phyloP scores from a whole-genome alignment of 257 asterid genomes.

The Solanum bukasovii region DNA sequence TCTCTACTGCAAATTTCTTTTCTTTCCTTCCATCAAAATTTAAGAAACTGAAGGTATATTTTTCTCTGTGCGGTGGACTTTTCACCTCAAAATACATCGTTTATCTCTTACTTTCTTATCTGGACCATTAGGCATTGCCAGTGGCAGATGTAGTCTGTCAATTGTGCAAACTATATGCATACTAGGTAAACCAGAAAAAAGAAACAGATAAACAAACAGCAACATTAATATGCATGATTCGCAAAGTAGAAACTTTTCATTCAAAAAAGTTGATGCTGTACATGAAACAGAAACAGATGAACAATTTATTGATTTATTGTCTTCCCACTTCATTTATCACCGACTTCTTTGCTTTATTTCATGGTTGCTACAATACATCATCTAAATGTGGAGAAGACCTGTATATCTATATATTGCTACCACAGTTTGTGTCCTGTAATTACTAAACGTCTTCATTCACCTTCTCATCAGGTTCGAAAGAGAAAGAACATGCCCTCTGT shows the following conservation, averaged over 20 bases:
- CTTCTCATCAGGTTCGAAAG: constrained; percentile 32
- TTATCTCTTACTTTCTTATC: not conserved
- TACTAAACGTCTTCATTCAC: not conserved
- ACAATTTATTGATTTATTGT: not conserved
- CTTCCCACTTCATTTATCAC: not conserved
- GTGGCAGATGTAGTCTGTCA: not conserved
- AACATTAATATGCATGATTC: not conserved
- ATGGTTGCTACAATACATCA: not conserved
- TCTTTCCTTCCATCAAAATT: not conserved
- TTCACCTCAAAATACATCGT: not conserved
- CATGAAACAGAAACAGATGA: not conserved
- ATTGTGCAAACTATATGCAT: not conserved
- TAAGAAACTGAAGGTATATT: not conserved
- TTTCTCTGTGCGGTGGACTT: not conserved
- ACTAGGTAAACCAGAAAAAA: not conserved
- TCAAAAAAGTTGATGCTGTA: not conserved
- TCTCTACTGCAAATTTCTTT: not conserved
- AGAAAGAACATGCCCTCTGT: constrained; percentile 48
- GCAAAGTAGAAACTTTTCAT: not conserved
- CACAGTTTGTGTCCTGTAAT: not conserved
- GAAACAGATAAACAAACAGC: not conserved
- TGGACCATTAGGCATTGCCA: not conserved
- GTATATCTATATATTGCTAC: not conserved
- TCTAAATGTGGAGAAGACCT: not conserved
- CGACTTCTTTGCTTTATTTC: not conserved